Evolutionary conservation across 257 asterid genomes (phyloP), one percentile per base, ranked within the genome.

Genomic region (Solanum ossicruentum): DNA sequence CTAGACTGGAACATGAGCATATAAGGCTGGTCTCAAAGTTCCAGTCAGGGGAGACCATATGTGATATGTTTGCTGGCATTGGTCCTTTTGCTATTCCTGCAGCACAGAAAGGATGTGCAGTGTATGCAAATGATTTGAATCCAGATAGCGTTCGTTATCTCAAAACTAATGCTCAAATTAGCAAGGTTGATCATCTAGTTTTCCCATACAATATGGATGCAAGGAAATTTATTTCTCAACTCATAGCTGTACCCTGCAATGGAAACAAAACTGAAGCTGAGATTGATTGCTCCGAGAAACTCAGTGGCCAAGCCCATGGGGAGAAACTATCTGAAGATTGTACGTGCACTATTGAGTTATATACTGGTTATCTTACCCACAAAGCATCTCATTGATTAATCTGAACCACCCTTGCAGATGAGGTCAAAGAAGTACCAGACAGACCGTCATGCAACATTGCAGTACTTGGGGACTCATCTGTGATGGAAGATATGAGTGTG

Each of bases 41-140:
- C 91, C 89, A 78, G 90, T 83, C 92, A 5, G 98, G 97, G 83
- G 95, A 96, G 86, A 86, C 89, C 55, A 84, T 96, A 70, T 96
- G 98, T 79, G 99, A 96, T 85, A 94, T 96, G 98, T 96, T 96
- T 94, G 89, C 99, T 12, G 99, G 98, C 81, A 92, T 94, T 86
- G 99, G 99, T 84, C 99, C 99, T 45, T 96, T 96, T 85, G 95
- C 92, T 84, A 93, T 96, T 90, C 98, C 99, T 61, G 99, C 99
- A 20, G 97, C 98, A 70, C 98, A 93, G 84, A 96, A 92, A 87
- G 99, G 98, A 81, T 96, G 99, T 88, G 86, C 85, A 28, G 99
- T 96, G 39, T 93, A 89, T 84, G 99, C 99, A 58, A 96, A 96
- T 78, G 99, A 96, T 89, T 86, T 96, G 87, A 96, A 96, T 81